Conservation (phyloP, 2,329 filamentous ascomycete genomes). For the Pezizomycotina sp. region DNA sequence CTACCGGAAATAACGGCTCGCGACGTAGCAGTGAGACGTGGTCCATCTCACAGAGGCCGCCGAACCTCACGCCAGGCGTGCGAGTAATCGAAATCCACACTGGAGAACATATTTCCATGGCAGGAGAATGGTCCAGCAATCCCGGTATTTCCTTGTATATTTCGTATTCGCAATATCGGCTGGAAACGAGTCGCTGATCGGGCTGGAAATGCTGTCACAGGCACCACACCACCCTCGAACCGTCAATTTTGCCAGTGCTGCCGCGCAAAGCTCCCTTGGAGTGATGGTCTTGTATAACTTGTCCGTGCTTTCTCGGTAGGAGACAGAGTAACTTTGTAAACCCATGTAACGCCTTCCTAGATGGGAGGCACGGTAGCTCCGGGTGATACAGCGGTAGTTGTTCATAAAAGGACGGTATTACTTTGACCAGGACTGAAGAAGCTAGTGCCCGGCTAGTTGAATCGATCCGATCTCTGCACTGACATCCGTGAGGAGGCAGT, state of each 20-base stretch:
- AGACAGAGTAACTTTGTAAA: conserved; percentile 28
- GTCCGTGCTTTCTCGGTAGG: conserved; percentile 2
- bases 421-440: conserved; percentile 62
- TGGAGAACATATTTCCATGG: conserved; percentile 81
- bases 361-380: neutral
- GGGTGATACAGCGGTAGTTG: conserved; percentile 27
- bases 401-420: conserved; percentile 52
- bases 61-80: conserved; percentile 62
- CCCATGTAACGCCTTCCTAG: no score
- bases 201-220: conserved; percentile 46
- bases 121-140: conserved; percentile 66
- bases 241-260: conserved; percentile 42
- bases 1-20: no score
- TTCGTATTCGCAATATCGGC: no score
- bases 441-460: conserved; percentile 50
- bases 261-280: conserved; percentile 34
- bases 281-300: conserved; percentile 15
- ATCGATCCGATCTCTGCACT: conserved; percentile 59
- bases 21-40: conserved; percentile 78
- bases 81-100: conserved; percentile 80
- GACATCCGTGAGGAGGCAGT: conserved; percentile 50
- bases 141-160: conserved; percentile 62
- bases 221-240: conserved; percentile 66
- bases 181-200: conserved; percentile 47
- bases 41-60: conserved; percentile 59